phyloP scores from a whole-genome alignment of 2,329 filamentous ascomycete species.

The Grosmannia penicillata region DNA sequence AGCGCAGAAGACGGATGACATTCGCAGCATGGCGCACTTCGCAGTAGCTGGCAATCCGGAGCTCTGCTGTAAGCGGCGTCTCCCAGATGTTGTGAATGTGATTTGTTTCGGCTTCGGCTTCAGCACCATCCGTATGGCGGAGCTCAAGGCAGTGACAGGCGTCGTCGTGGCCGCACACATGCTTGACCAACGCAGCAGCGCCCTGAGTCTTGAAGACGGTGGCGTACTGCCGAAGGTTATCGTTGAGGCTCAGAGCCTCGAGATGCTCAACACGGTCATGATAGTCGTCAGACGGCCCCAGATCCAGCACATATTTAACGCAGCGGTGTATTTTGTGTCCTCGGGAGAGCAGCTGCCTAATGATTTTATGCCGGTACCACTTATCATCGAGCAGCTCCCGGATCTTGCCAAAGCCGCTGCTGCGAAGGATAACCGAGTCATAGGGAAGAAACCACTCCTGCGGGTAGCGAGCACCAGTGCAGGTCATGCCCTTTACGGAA shows the following conservation, averaged over 20 bases:
- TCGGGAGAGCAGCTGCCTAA: neutral
- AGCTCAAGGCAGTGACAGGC: constrained; percentile 19
- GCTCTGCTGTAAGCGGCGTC: constrained; percentile 13
- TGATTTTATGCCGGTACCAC: constrained; percentile 5
- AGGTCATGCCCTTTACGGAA: constrained; percentile 5
- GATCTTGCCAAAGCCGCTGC: constrained; percentile 8
- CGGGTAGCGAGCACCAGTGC: constrained; percentile 6
- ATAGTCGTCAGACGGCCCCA: constrained; percentile 9
- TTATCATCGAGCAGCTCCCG: constrained; percentile 6
- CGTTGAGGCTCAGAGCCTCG: constrained; percentile 9
- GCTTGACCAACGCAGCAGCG: too few relatives aligned
- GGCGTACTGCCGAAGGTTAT: too few relatives aligned
- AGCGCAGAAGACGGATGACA: constrained; percentile 47
- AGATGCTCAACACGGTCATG: constrained; percentile 9
- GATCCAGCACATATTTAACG: constrained; percentile 13
- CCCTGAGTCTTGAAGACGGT: too few relatives aligned
- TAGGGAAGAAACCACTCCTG: constrained; percentile 7
- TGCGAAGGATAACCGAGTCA: constrained; percentile 6
- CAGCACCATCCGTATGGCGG: neutral
- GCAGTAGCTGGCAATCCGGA: constrained; percentile 44
- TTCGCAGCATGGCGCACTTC: constrained; percentile 45
- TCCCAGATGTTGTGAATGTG: too few relatives aligned
- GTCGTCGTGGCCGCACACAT: constrained; percentile 28
- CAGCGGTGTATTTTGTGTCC: constrained; percentile 6
- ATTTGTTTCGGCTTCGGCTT: too few relatives aligned